Base-by-base conservation (phyloP, 306 rosid genomes). In the Lathyrus tuberosus region DNA sequence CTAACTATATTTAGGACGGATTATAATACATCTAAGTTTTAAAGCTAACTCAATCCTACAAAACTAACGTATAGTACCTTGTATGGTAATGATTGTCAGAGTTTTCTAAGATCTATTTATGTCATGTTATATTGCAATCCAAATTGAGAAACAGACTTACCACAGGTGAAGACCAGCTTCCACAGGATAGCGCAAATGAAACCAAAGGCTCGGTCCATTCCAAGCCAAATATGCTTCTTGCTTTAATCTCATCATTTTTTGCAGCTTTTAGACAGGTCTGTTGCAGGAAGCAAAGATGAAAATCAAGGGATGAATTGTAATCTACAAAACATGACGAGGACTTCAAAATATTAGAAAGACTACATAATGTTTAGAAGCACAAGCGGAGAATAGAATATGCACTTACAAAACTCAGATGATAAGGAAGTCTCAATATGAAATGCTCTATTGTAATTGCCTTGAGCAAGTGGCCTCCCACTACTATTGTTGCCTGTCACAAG, bases 151-250 rank as follows among this genome's bases (percentile, higher is more conserved):
- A 44, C 90, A 52, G 20, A 33, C 89, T 76, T 86, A 91, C 97
- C 5, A 87, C 91, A 22, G 97, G 96, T 65, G 96, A 91, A 57
- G 97, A 91, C 97, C 97, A 88, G 81, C 96, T 86, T 82, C 96
- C 97, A 24, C 97, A 91, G 17, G 91, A 88, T 61, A 91, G 96
- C 17, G 97, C 96, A 75, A 91, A 91, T 42, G 96, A 86, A 73
- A 91, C 95, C 82, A 91, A 82, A 14, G 97, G 92, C 80, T 91
- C 97, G 5, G 92, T 85, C 90, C 89, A 86, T 70, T 91, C 92
- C 81, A 88, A 86, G 54, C 97, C 97, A n/a, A 88, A 88, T 71
- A 80, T 52, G 42, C 87, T 89, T 28, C 87, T 81, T 38, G 87
- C 88, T 84, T 85, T 84, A 85, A 84, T 85, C 84, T 86, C 97